A percentile compares a stretch with the other conserved stretches of the same genome.
Conservation (phyloP, 2,329 filamentous ascomycete species). For the Epichloe sylvatica region DNA sequence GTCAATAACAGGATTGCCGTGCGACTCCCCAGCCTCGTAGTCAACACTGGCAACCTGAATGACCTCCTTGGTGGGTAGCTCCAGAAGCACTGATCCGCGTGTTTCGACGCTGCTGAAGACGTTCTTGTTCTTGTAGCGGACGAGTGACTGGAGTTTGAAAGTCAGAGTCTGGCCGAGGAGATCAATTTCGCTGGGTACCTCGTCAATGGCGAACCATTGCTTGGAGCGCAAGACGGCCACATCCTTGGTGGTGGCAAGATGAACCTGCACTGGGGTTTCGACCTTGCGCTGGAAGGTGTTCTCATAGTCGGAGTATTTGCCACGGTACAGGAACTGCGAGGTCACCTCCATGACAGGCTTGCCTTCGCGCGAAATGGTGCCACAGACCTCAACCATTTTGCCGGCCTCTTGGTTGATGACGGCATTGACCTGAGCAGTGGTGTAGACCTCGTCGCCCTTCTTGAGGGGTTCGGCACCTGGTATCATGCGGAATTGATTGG, state of each 20-base stretch:
- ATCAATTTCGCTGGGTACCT: conserved; percentile 55
- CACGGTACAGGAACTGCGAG: conserved; percentile 94
- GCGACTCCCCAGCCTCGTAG: conserved; percentile 80
- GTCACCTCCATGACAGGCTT: conserved; percentile 94
- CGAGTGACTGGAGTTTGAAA: conserved; percentile 85
- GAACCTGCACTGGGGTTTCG: conserved; percentile 88
- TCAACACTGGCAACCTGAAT: conserved; percentile 96
- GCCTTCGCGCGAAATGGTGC: conserved; percentile 76
- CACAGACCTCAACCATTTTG: conserved; percentile 99
- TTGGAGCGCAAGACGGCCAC: conserved; percentile 90
- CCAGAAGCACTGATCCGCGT: conserved; percentile 78
- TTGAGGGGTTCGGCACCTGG: conserved; percentile 88
- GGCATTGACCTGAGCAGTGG: conserved; percentile 89
- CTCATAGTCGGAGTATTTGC: conserved; percentile 81
- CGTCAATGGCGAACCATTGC: conserved; percentile 89
- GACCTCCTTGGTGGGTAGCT: conserved; percentile 91
- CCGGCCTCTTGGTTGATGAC: conserved; percentile 97
- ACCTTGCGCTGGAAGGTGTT: conserved; percentile 98
- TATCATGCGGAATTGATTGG: conserved; percentile 96
- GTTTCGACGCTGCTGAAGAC: conserved; percentile 89
- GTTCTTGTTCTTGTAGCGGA: conserved; percentile 88
- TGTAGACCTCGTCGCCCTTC: conserved; percentile 86
- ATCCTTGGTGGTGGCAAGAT: conserved; percentile 77
- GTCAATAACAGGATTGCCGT: conserved; percentile 93
- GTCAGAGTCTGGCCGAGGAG: conserved; percentile 85